A percentile compares a stretch with the other conserved stretches of the same genome.
These are phyloP conservation scores for Argentina anserina DNA, from an alignment of 306 rosid genomes.

Conservation along the genomic window DNA sequence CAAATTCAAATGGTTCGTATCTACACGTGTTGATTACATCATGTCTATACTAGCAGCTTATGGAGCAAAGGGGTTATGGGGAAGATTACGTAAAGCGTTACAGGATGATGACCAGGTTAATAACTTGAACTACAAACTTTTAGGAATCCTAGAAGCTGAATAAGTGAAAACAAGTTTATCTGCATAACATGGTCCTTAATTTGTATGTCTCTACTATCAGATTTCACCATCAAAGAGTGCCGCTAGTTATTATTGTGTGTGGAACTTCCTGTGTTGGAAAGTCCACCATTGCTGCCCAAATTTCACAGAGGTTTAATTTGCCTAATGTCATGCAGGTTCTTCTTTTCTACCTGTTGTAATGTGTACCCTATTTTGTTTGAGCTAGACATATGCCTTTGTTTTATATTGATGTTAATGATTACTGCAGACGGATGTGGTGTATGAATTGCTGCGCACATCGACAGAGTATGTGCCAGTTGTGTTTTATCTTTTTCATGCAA, in stretches of 20 bases:
- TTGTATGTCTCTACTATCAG: constrained; percentile 33
- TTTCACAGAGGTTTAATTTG: constrained; percentile 85
- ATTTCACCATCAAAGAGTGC: constrained; percentile 94
- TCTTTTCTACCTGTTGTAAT: constrained; percentile 14
- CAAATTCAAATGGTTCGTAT: background rate
- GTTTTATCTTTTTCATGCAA: background rate
- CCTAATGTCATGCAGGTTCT: constrained; percentile 90
- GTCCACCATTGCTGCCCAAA: constrained; percentile 94
- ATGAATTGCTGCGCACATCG: constrained; percentile 86
- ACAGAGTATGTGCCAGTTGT: constrained; percentile 63
- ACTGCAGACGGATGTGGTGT: constrained; percentile 89
- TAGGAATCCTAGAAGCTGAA: background rate
- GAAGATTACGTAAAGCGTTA: constrained; percentile 83
- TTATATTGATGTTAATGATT: constrained; percentile 28
- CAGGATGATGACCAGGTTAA: constrained; percentile 87
- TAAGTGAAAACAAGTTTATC: background rate
- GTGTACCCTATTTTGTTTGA: constrained; percentile 2
- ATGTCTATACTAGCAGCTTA: constrained; percentile 60
- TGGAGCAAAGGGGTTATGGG: constrained; percentile 87
- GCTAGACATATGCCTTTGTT: constrained; percentile 21
- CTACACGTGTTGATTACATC: constrained; percentile 10
- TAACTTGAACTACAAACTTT: constrained; percentile 13
- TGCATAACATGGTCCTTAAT: background rate
- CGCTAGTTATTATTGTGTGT: constrained; percentile 87
- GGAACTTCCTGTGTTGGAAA: constrained; percentile 98